These are phyloP conservation scores for Emmonsia crescens DNA, from an alignment of 2,329 filamentous ascomycete species.

Conservation along the genomic window DNA sequence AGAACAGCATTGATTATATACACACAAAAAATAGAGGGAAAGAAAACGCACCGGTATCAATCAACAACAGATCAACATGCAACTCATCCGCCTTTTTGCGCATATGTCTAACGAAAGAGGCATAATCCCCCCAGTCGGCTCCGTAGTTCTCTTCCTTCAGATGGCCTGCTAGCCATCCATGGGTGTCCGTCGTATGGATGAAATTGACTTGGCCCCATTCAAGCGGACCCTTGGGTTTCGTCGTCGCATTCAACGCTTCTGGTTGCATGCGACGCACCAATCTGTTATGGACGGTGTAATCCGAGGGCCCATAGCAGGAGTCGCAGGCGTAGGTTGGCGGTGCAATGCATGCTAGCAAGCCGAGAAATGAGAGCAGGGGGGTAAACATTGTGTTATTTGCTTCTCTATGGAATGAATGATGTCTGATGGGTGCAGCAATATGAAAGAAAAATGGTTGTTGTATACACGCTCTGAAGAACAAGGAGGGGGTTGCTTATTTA, in stretches of 20 bases:
- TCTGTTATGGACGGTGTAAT: slow-evolving; percentile 10
- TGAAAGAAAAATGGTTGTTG: neutral
- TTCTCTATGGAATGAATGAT: neutral
- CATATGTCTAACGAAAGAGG: slow-evolving; percentile 50
- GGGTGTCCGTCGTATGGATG: slow-evolving; percentile 51
- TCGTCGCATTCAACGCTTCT: slow-evolving; percentile 13
- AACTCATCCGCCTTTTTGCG: slow-evolving; percentile 46
- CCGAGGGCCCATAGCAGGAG: slow-evolving; percentile 14
- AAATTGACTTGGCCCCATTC: slow-evolving; percentile 54
- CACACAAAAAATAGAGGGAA: neutral
- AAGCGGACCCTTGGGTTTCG: slow-evolving; percentile 13
- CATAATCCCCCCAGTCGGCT: slow-evolving; percentile 57
- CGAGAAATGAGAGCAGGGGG: neutral
- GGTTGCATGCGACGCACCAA: slow-evolving; percentile 17
- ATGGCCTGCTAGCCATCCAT: slow-evolving; percentile 52
- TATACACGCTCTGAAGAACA: too few species aligned
- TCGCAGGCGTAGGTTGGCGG: slow-evolving; percentile 10
- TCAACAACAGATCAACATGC: slow-evolving; percentile 48
- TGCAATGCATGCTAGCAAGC: slow-evolving; percentile 2
- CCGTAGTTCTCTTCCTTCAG: slow-evolving; percentile 54
- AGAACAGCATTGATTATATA: slow-evolving; percentile 16
- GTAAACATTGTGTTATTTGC: neutral
- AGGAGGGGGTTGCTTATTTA: too few species aligned
- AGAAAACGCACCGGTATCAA: slow-evolving; percentile 44
- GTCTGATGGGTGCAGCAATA: neutral